Conservation (phyloP, 257 asterid genomes). For the Cruciata laevipes region DNA sequence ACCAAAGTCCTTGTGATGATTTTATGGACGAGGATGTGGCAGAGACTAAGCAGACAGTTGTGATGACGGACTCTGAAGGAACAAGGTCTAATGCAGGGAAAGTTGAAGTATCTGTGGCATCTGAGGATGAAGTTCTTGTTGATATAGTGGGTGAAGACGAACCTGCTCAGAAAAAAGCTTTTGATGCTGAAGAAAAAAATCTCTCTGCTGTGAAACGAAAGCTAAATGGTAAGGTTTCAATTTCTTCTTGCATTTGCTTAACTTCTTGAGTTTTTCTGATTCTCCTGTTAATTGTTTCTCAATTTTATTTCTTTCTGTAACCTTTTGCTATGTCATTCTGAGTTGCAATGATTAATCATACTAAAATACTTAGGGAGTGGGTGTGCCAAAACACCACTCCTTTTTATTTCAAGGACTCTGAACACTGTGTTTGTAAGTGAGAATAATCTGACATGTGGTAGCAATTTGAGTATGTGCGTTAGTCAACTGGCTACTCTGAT, state of each 20-base stretch:
- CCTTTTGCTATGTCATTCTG: not conserved
- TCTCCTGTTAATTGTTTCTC: not conserved
- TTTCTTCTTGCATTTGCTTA: slow-evolving; percentile 1
- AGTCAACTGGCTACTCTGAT: not conserved
- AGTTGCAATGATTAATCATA: not conserved
- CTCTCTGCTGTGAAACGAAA: slow-evolving; percentile 51
- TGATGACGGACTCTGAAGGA: slow-evolving; percentile 30
- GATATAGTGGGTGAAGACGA: slow-evolving; percentile 52
- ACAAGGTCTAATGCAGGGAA: slow-evolving; percentile 22
- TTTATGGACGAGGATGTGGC: slow-evolving; percentile 67
- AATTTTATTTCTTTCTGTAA: not conserved
- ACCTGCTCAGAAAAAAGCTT: slow-evolving; percentile 25
- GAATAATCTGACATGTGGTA: no score
- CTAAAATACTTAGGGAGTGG: not conserved
- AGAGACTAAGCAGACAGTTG: slow-evolving; percentile 42
- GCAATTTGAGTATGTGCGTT: not conserved
- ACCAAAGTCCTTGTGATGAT: slow-evolving; percentile 74
- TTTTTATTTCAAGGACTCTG: not conserved
- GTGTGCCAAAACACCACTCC: not conserved
- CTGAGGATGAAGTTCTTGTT: slow-evolving; percentile 42
- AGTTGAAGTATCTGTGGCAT: slow-evolving; percentile 24
- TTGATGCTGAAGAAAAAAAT: slow-evolving; percentile 30
- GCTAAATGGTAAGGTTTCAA: slow-evolving; percentile 40
- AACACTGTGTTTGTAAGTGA: no score
- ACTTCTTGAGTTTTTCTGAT: not conserved